phyloP scores from a whole-genome alignment of 768 basidiomycete genomes.

The Crassisporium funariophilum region DNA sequence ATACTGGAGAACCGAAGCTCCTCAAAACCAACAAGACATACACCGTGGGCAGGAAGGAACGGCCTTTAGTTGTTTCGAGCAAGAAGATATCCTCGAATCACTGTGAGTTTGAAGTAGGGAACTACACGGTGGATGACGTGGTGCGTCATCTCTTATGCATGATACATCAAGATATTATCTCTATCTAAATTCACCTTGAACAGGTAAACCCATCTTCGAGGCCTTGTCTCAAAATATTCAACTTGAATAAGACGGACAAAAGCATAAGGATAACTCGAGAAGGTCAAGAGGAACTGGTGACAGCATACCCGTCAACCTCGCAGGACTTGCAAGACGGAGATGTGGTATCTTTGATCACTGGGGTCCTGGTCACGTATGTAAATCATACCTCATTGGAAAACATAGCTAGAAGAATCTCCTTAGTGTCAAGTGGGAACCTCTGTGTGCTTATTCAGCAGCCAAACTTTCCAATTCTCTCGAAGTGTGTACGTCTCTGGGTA shows the following conservation, averaged over 20 bases:
- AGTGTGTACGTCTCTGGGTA: slow-evolving; percentile 58
- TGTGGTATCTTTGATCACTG: slow-evolving; percentile 44
- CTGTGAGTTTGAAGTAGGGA: slow-evolving; percentile 57
- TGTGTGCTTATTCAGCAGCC: slow-evolving; percentile 51
- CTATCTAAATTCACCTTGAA: background rate
- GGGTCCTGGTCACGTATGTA: slow-evolving; percentile 49
- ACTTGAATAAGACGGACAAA: slow-evolving; percentile 53
- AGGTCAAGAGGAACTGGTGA: slow-evolving; percentile 27
- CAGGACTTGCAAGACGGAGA: slow-evolving; percentile 59
- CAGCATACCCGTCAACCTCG: slow-evolving; percentile 39
- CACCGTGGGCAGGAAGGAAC: slow-evolving; percentile 57
- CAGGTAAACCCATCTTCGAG: slow-evolving; percentile 52
- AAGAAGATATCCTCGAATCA: slow-evolving; percentile 69
- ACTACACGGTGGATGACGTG: slow-evolving; percentile 51
- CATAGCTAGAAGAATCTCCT: background rate
- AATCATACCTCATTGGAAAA: background rate
- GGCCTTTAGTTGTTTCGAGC: slow-evolving; percentile 51
- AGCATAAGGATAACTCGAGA: slow-evolving; percentile 43
- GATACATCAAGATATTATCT: background rate
- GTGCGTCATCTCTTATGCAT: slow-evolving; percentile 42
- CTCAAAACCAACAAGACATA: slow-evolving; percentile 63
- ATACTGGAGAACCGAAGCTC: slow-evolving; percentile 45
- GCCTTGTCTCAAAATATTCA: slow-evolving; percentile 52
- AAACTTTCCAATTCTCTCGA: slow-evolving; percentile 39
- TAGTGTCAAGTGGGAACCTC: slow-evolving; percentile 53